A percentile compares a stretch with the other conserved stretches of the same genome.
phyloP scores from a whole-genome alignment of 2,329 filamentous ascomycete genomes.

The Cladophialophora bantiana region DNA sequence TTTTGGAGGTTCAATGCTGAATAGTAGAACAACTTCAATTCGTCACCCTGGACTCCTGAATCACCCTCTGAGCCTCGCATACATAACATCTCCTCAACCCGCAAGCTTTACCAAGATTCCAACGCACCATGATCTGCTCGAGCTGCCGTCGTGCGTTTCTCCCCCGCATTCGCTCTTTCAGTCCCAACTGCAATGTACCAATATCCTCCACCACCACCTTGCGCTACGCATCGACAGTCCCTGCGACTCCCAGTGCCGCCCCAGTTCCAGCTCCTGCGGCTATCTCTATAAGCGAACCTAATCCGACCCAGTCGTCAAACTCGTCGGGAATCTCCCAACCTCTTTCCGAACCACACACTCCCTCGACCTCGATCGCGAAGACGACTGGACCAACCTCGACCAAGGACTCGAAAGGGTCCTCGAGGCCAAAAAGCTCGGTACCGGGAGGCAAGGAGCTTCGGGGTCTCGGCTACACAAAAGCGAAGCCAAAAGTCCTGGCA shows the following conservation, averaged over 20 bases:
- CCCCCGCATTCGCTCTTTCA: slow-evolving; percentile 25
- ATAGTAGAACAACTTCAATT: slow-evolving; percentile 2
- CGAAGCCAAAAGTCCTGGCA: slow-evolving; percentile 54
- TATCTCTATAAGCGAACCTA: slow-evolving; percentile 25
- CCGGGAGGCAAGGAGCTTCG: slow-evolving; percentile 50
- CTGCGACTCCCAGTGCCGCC: slow-evolving; percentile 33
- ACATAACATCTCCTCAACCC: not conserved
- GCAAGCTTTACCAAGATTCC: not conserved
- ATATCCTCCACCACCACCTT: slow-evolving; percentile 7
- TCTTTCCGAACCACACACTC: slow-evolving; percentile 44
- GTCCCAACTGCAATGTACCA: slow-evolving; percentile 7
- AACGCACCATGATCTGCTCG: slow-evolving; percentile 38
- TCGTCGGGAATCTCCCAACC: slow-evolving; percentile 52
- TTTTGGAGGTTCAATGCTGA: slow-evolving; percentile 1
- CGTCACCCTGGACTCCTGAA: not conserved
- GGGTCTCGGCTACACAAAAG: slow-evolving; percentile 57
- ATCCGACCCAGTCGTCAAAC: slow-evolving; percentile 45
- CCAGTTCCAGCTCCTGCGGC: slow-evolving; percentile 33
- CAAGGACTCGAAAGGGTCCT: slow-evolving; percentile 42
- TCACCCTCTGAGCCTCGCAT: not conserved
- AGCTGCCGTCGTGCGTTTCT: slow-evolving; percentile 35
- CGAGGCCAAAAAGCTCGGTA: slow-evolving; percentile 49
- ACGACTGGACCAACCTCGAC: slow-evolving; percentile 35
- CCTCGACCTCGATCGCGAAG: slow-evolving; percentile 32
- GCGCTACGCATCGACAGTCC: slow-evolving; percentile 31